Evolutionary conservation across 495 filamentous ascomycete genomes (phyloP).

Genomic region (Niebla homalea): DNA sequence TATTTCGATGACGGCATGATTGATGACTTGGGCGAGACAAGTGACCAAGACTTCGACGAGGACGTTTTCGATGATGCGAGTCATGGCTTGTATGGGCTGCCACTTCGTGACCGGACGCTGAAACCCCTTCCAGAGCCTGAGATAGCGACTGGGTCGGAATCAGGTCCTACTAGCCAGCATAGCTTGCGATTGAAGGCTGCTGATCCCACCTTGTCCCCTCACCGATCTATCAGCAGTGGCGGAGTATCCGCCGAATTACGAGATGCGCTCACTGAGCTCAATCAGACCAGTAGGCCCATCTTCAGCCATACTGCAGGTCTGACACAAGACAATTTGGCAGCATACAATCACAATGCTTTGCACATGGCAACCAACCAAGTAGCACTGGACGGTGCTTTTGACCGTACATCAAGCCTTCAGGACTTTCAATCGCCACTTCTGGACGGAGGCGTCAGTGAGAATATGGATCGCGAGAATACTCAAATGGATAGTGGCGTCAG

Average conservation of each 20-base stretch:
- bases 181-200: neutral
- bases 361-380: slow-evolving; percentile 64
- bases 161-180: too few relatives aligned
- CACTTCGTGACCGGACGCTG: slow-evolving; percentile 14
- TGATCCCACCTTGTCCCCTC: neutral
- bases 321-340: slow-evolving; percentile 48
- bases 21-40: slow-evolving; percentile 37
- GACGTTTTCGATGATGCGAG: slow-evolving; percentile 62
- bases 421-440: slow-evolving; percentile 34
- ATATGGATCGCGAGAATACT: slow-evolving; percentile 28
- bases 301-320: slow-evolving; percentile 17
- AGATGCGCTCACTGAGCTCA: slow-evolving; percentile 10
- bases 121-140: slow-evolving; percentile 27
- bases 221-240: slow-evolving; percentile 4
- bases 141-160: neutral
- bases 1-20: slow-evolving; percentile 76
- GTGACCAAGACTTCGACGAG: slow-evolving; percentile 55
- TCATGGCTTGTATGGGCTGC: slow-evolving; percentile 31
- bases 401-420: slow-evolving; percentile 33
- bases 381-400: slow-evolving; percentile 54
- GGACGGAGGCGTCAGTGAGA: slow-evolving; percentile 33
- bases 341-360: slow-evolving; percentile 62
- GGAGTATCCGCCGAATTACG: slow-evolving; percentile 11
- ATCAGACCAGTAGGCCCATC: slow-evolving; percentile 15
- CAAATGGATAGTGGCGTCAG: slow-evolving; percentile 35